Evolutionary conservation across 2,329 filamentous ascomycete genomes (phyloP), one percentile per base, ranked within the genome.

Genomic region (Botrytis fabae): DNA sequence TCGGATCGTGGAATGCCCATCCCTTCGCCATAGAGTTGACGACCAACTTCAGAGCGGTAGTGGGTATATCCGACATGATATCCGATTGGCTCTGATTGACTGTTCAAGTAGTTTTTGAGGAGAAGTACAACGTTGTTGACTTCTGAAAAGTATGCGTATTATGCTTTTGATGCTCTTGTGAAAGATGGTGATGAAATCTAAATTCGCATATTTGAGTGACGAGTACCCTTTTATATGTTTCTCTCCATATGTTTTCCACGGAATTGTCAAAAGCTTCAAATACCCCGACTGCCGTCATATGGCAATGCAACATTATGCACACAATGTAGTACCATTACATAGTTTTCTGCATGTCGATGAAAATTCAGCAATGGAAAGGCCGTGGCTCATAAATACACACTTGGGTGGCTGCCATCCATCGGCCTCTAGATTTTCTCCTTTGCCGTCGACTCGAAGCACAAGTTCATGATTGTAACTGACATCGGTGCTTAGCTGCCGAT

Each of bases 1-100:
- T 69, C 62, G 40, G 38, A 60, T 38, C 62, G 51, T 9, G 32
- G 28, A 57, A 72, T 57, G 4, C 62, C 70, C 62, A 57, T 59
- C 2, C 22, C 51, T 68, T 72, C 51, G 20, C 63, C 63, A 25
- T 72, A 72, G 7, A 72, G 18, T 48, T 69, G 70, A 16, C 16
- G 35, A n/a, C 70, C 70, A 25, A 69, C 38, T 20, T 68, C 51
- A 20, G 62, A 68, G 25, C 70, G 62, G 51, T 68, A 72, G 63
- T 69, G 70, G 3, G n/a, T 42, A 25, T 68, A 72, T 60, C 28
- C 51, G 7, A 8, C 12, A 14, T 46, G 28, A 66, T 60, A 20
- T 40, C 25, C n/a, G 38, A n/a, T 40, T 46, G 35, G 38, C n/a
- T 44, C 20, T 64, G 22, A 20, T 44, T 69, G 38, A 9, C n/a